phyloP scores from a whole-genome alignment of 768 basidiomycete genomes.

The Boletus rubroflammeus region DNA sequence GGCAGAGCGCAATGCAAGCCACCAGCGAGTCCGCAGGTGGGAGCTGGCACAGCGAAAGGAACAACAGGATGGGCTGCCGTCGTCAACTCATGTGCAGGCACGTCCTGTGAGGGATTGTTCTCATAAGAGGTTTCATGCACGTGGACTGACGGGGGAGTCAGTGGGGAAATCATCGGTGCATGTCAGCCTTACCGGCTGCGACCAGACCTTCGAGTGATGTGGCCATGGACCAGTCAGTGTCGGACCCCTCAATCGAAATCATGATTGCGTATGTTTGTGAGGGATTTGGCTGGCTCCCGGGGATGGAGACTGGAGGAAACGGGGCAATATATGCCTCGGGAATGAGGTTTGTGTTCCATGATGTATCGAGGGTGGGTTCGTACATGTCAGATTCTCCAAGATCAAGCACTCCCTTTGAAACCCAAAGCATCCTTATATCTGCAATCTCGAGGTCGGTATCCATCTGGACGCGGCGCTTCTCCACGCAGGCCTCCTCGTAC shows the following conservation, averaged over 20 bases:
- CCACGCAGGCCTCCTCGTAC: not conserved
- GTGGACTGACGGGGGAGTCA: constrained; percentile 1
- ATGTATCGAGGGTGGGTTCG: not conserved
- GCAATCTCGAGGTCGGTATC: not conserved
- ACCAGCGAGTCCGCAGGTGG: constrained; percentile 1
- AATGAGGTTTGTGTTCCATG: not conserved
- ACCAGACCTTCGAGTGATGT: not conserved
- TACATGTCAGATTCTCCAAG: not conserved
- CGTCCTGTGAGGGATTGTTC: not conserved
- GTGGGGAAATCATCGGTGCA: not conserved
- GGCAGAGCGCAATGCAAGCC: not conserved
- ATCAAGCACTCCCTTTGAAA: not conserved
- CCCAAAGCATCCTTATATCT: not conserved
- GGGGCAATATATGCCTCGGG: no score
- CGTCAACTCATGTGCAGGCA: not conserved
- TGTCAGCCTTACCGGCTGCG: not conserved
- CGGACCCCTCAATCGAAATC: not conserved
- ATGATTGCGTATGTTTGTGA: not conserved
- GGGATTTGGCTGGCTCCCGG: not conserved
- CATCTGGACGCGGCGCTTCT: not conserved
- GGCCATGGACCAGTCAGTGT: not conserved
- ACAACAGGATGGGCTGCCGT: not conserved
- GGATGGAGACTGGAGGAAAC: no score
- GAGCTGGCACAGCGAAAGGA: not conserved
- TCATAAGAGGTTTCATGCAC: not conserved